Conservation (phyloP, 31 red algal species). For the Endocladia muricata region DNA sequence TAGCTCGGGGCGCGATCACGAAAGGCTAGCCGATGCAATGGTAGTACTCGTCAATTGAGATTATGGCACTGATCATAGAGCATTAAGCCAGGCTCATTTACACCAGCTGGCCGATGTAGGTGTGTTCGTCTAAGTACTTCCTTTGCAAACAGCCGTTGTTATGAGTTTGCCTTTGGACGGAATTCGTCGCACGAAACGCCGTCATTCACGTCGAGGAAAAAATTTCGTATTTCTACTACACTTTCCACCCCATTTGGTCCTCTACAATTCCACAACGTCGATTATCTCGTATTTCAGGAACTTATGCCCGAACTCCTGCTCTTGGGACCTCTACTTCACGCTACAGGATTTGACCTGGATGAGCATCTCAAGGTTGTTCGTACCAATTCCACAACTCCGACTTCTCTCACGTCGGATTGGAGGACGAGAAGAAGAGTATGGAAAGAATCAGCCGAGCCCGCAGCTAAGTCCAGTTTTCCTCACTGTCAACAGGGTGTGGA, state of each 20-base stretch:
- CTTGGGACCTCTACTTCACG: not conserved
- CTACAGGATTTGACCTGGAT: conserved; percentile 6
- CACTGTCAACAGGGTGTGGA: not conserved
- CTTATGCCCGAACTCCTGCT: not conserved
- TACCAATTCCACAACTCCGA: not conserved
- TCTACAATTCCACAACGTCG: conserved; percentile 4
- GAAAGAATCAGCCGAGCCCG: not conserved
- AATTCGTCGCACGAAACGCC: no score
- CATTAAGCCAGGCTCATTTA: no score
- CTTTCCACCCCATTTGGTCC: not conserved
- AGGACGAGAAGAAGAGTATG: not conserved
- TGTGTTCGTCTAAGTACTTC: no score
- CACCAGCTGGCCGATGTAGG: no score
- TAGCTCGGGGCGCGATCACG: no score
- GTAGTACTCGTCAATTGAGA: no score
- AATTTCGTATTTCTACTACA: no score
- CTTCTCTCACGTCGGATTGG: conserved; percentile 13
- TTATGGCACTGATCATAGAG: no score
- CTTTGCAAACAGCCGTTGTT: no score
- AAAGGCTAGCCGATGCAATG: no score
- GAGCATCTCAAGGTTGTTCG: not conserved
- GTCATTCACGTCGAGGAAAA: no score
- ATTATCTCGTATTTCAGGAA: conserved; percentile 12
- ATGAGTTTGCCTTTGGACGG: no score
- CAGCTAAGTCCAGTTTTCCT: not conserved